phyloP scores from a whole-genome alignment of 495 filamentous ascomycete species.

The Talaromyces stipitatus region DNA sequence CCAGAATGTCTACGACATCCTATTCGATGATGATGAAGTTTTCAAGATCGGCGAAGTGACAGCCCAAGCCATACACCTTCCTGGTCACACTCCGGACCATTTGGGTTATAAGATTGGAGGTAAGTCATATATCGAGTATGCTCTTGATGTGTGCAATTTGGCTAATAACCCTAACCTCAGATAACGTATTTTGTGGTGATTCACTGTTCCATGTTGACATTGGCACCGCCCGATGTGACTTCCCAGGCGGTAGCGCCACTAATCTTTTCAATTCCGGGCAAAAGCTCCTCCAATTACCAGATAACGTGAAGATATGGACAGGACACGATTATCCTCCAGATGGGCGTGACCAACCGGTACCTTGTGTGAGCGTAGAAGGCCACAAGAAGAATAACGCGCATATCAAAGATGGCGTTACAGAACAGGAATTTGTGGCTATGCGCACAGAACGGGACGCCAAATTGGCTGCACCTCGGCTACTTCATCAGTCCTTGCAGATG shows the following conservation, averaged over 20 bases:
- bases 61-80: conserved; percentile 43
- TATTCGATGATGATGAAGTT: conserved; percentile 45
- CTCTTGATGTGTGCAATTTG: neutral
- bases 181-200: conserved; percentile 55
- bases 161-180: conserved; percentile 7
- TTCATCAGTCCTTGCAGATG: conserved; percentile 51
- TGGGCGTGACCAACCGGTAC: conserved; percentile 19
- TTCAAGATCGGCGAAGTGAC: conserved; percentile 43
- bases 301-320: conserved; percentile 38
- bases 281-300: conserved; percentile 38
- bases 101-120: conserved; percentile 51
- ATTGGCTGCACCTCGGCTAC: conserved; percentile 41
- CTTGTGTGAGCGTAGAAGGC: conserved; percentile 42
- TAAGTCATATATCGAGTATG: conserved; percentile 1
- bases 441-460: conserved; percentile 38
- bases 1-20: conserved; percentile 37
- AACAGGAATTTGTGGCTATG: conserved; percentile 42
- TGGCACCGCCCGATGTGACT: conserved; percentile 53
- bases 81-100: conserved; percentile 57
- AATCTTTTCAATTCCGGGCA: conserved; percentile 36
- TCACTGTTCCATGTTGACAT: conserved; percentile 53
- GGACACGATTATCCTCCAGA: conserved; percentile 44
- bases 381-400: conserved; percentile 47
- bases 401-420: conserved; percentile 27
- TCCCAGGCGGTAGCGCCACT: conserved; percentile 46